Conservation (phyloP, 2,329 filamentous ascomycete genomes). For the Botrytis hyacinthi region DNA sequence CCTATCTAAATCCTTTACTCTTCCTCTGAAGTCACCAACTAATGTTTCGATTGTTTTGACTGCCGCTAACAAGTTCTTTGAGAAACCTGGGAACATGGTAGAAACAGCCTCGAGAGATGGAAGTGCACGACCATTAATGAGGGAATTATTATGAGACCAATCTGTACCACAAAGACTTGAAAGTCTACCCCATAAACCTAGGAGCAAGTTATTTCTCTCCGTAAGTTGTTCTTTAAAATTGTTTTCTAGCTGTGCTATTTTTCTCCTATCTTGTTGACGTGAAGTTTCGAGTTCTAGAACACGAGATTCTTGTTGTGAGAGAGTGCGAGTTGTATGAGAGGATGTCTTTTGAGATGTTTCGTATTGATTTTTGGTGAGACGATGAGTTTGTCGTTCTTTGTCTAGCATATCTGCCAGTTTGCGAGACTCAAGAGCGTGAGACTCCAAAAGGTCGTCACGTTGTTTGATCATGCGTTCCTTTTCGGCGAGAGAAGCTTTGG, state of each 20-base stretch:
- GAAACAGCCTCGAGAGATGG: conserved; percentile 83
- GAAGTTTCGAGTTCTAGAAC: conserved; percentile 84
- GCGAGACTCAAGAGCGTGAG: conserved; percentile 79
- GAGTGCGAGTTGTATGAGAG: conserved; percentile 80
- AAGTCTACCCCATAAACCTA: conserved; percentile 87
- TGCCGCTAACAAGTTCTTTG: conserved; percentile 81
- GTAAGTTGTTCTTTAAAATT: conserved; percentile 81
- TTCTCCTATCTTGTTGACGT: conserved; percentile 73
- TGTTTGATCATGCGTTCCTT: conserved; percentile 89
- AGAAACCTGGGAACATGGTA: conserved; percentile 82
- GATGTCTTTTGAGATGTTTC: conserved; percentile 87
- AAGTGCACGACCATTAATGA: conserved; percentile 80
- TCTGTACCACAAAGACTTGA: conserved; percentile 84
- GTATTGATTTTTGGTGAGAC: conserved; percentile 82
- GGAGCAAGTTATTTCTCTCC: conserved; percentile 84
- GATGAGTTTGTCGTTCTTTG: conserved; percentile 80
- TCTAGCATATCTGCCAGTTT: conserved; percentile 86
- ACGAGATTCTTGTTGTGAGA: conserved; percentile 79
- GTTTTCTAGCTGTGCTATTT: conserved; percentile 69
- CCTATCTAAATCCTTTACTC: conserved; percentile 82
- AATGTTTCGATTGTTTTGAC: conserved; percentile 84
- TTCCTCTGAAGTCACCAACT: conserved; percentile 71
- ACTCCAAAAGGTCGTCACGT: conserved; percentile 84
- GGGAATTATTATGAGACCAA: conserved; percentile 85
- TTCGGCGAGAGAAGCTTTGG: conserved; percentile 76